These are phyloP conservation scores for Aspergillus nidulans DNA, from an alignment of 495 filamentous ascomycete genomes.

Conservation along the genomic window DNA sequence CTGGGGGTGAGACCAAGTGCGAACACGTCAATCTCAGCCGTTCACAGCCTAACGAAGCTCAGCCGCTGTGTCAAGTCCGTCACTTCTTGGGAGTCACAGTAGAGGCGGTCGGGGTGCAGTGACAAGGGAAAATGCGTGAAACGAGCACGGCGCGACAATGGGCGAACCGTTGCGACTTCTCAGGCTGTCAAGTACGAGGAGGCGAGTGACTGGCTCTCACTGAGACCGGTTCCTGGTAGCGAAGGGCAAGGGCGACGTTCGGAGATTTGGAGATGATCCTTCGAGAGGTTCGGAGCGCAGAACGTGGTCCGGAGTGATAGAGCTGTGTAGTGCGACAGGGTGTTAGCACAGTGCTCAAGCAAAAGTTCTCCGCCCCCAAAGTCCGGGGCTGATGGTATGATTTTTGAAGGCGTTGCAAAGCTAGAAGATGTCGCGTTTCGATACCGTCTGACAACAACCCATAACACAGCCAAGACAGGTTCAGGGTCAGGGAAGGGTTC, in stretches of 20 bases:
- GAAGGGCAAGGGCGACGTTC: background rate
- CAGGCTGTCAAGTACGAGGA: background rate
- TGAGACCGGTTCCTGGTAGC: background rate
- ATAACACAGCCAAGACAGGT: background rate
- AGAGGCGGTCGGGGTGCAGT: background rate
- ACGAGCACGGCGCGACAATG: background rate
- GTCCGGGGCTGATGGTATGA: conserved; percentile 1
- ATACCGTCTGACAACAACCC: background rate
- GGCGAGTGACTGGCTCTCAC: background rate
- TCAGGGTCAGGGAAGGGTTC: background rate
- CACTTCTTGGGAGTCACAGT: background rate
- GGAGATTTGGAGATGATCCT: background rate
- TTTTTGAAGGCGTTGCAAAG: background rate
- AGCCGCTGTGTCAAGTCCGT: conserved; percentile 6
- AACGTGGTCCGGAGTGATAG: background rate
- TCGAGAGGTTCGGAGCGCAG: background rate
- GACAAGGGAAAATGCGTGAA: background rate
- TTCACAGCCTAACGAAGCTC: conserved; percentile 3
- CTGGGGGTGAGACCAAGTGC: background rate
- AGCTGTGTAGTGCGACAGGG: background rate
- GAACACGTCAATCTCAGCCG: background rate
- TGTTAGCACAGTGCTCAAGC: conserved; percentile 3
- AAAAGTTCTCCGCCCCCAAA: background rate
- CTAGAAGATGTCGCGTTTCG: background rate
- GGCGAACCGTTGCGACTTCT: background rate